phyloP scores from a whole-genome alignment of 495 filamentous ascomycete species.

The Daldinia decipiens region DNA sequence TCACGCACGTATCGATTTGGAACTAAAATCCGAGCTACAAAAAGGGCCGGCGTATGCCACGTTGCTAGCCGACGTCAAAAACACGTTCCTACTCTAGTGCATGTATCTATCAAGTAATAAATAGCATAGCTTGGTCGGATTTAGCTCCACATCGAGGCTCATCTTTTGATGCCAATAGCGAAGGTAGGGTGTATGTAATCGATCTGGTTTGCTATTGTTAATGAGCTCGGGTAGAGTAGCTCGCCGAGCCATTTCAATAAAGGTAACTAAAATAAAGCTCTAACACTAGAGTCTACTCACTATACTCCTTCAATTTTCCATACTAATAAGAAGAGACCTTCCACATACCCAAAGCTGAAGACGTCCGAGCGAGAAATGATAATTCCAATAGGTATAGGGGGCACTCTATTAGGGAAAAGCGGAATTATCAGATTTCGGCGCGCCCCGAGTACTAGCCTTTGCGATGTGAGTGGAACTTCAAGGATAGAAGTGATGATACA shows the following conservation, averaged over 20 bases:
- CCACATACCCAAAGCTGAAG: not conserved
- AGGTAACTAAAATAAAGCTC: not conserved
- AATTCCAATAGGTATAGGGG: constrained; percentile 4
- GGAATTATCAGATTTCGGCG: constrained; percentile 30
- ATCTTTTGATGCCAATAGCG: not conserved
- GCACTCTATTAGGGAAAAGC: constrained; percentile 17
- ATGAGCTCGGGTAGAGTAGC: not conserved
- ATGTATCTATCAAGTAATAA: constrained; percentile 12
- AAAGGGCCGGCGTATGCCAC: constrained; percentile 23
- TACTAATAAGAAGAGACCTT: not conserved
- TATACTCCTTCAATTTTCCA: constrained; percentile 5
- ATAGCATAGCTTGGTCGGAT: constrained; percentile 2
- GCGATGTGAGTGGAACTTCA: not conserved
- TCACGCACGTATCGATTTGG: constrained; percentile 2
- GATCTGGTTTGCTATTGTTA: not conserved
- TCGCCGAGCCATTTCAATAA: not conserved
- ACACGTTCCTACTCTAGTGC: constrained; percentile 24
- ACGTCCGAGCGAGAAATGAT: constrained; percentile 3
- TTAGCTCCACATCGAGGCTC: constrained; percentile 1
- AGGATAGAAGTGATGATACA: constrained; percentile 8
- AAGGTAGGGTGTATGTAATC: constrained; percentile 3
- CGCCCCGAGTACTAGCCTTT: constrained; percentile 10
- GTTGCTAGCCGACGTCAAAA: constrained; percentile 19
- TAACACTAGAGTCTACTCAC: not conserved
- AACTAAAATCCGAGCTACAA: constrained; percentile 9